Evolutionary conservation across 306 rosid genomes (phyloP).

Genomic region (Vachellia pachyceras): DNA sequence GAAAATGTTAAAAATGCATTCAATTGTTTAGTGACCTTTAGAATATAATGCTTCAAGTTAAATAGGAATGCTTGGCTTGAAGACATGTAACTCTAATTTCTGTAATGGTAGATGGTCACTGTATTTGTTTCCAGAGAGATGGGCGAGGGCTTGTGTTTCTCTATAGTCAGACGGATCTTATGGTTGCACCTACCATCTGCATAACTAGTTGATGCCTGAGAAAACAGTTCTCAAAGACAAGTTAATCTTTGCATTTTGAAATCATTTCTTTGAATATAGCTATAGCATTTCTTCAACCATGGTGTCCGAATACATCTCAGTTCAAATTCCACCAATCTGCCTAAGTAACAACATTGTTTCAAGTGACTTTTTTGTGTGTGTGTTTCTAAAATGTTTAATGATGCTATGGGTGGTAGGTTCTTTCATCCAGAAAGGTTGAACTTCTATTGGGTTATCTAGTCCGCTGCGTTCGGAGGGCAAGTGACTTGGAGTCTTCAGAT

Average conservation of each 20-base stretch:
- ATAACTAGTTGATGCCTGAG: no score
- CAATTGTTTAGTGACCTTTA: neutral
- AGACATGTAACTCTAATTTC: no score
- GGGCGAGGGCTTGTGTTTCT: no score
- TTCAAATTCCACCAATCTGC: conserved; percentile 12
- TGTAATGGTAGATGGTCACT: no score
- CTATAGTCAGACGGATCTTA: no score
- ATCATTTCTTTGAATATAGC: no score
- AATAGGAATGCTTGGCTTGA: neutral
- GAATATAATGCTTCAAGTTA: conserved; percentile 24
- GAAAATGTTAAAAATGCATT: neutral
- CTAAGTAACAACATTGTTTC: conserved; percentile 14
- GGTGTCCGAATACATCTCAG: conserved; percentile 13
- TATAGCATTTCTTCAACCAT: no score
- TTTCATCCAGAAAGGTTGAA: conserved; percentile 80
- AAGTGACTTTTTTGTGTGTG: conserved; percentile 1
- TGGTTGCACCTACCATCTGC: no score
- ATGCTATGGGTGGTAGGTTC: conserved; percentile 61
- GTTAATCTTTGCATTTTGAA: no score
- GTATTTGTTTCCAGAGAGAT: neutral
- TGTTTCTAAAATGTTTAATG: conserved; percentile 39
- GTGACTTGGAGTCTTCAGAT: conserved; percentile 53
- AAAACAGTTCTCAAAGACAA: no score
- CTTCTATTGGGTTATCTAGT: conserved; percentile 88
- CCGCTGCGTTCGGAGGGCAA: conserved; percentile 60